Base-by-base conservation (phyloP, 2,329 filamentous ascomycete genomes). In the Penicillium sp. region DNA sequence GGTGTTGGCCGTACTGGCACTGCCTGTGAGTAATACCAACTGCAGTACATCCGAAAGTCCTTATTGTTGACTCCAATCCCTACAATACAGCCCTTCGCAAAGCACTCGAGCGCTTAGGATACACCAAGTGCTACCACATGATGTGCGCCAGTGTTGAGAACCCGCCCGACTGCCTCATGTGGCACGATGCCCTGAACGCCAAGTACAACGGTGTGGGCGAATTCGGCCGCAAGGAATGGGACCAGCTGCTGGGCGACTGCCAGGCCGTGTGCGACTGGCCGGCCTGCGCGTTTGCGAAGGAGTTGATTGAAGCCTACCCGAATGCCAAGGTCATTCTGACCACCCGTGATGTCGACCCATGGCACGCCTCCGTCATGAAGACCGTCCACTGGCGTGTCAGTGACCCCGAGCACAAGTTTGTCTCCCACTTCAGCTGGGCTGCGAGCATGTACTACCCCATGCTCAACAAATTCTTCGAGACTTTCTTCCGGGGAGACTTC, bases 121-220 rank as follows among this genome's bases (percentile, higher is more conserved):
- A 87, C 73, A 79, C 84, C 68, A 86, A 89, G 74, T 88, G 85
- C 62, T 90, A 91, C 81, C 89, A 91, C 80, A 89, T 89, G 87
- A 88, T 89, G 85, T 87, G 83, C 69, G 86, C 84, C 66, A 86
- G 84, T 61, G 85, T 89, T 62, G 87, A 90, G 77, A 90, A 89
- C 76, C 85, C 85, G 11, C 85, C 84, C 26, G 88, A 90, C 70
- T 85, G 84, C 57, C 79, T 89, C 45, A 85, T 90, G 79, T 91
- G 89, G 89, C 85, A 86, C 76, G 86, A 90, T 64, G 88, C 88
- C 30, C 82, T 91, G 58, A 79, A 80, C 19, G 86, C 87, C 65
- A 87, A 87, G 71, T 87, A 82, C 75, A 83, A 88, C 65, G 84
- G 84, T 35, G 78, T 85, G 55, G 86, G 86, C 57, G 80, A 81